Evolutionary conservation across 1,139 yeast species (phyloP).

Genomic region (Lodderomyces pseudojiufengensis): DNA sequence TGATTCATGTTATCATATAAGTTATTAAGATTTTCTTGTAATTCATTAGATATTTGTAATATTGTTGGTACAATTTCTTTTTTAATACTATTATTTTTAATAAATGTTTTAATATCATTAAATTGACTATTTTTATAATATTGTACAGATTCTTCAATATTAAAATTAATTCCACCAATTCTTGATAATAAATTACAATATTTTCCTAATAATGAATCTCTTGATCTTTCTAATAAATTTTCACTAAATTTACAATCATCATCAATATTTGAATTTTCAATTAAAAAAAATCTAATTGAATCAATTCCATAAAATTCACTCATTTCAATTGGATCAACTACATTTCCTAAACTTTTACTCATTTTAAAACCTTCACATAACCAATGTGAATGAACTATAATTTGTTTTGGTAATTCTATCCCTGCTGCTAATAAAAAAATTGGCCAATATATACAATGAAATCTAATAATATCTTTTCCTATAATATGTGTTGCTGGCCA

Average conservation of each 20-base stretch:
- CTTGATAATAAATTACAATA: constrained; percentile 78
- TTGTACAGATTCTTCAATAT: constrained; percentile 46
- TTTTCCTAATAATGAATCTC: constrained; percentile 74
- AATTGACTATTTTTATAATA: constrained; percentile 19
- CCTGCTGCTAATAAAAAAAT: constrained; percentile 83
- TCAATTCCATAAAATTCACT: constrained; percentile 66
- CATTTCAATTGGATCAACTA: constrained; percentile 81
- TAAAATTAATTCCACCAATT: constrained; percentile 67
- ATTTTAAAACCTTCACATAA: constrained; percentile 82
- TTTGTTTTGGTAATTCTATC: constrained; percentile 62
- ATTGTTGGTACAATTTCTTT: constrained; percentile 18
- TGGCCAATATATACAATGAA: constrained; percentile 96
- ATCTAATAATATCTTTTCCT: constrained; percentile 87
- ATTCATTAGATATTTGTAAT: constrained; percentile 16
- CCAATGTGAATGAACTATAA: constrained; percentile 95
- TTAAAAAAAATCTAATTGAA: constrained; percentile 68
- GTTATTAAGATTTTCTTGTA: constrained; percentile 18
- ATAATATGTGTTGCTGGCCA: constrained; percentile 79
- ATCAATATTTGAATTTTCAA: constrained; percentile 71
- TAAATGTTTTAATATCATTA: constrained; percentile 22
- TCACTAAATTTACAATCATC: constrained; percentile 79
- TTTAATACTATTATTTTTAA: constrained; percentile 14
- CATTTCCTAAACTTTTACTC: constrained; percentile 93
- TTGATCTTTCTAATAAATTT: constrained; percentile 48
- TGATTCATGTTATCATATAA: constrained; percentile 33